phyloP scores from a whole-genome alignment of 192 early-diverging fungal species.

The Coemansia sp. region DNA sequence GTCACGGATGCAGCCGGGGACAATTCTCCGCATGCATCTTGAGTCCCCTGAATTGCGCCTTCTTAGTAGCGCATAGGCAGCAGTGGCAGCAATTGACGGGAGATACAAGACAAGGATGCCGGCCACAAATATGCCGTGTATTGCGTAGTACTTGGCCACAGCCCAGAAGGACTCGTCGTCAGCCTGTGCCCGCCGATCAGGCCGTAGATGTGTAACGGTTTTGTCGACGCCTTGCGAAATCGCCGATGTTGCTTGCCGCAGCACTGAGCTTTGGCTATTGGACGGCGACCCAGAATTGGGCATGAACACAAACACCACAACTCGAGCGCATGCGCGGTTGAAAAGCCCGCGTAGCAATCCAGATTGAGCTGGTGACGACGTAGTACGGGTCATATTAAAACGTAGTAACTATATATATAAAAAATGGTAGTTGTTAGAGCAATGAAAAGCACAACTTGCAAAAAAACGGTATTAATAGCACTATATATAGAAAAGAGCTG shows the following conservation, averaged over 20 bases:
- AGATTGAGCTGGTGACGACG: not conserved
- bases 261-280: not conserved
- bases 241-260: not conserved
- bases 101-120: not conserved
- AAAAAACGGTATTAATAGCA: not conserved
- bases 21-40: not conserved
- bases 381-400: not conserved
- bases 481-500: not conserved
- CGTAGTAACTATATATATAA: not conserved
- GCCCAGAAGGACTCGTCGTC: not conserved
- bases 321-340: conserved; percentile 1
- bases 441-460: not conserved
- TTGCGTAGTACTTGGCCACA: not conserved
- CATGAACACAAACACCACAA: conserved; percentile 10
- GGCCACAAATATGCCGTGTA: not conserved
- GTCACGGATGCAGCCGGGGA: not conserved
- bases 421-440: not conserved
- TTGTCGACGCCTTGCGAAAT: not conserved
- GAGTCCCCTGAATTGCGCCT: not conserved
- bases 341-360: not conserved
- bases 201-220: not conserved
- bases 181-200: not conserved
- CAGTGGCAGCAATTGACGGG: not conserved
- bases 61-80: not conserved
- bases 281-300: conserved; percentile 4